Evolutionary conservation across 2,329 filamentous ascomycete genomes (phyloP).

Genomic region (Arthrinium puccinioides): DNA sequence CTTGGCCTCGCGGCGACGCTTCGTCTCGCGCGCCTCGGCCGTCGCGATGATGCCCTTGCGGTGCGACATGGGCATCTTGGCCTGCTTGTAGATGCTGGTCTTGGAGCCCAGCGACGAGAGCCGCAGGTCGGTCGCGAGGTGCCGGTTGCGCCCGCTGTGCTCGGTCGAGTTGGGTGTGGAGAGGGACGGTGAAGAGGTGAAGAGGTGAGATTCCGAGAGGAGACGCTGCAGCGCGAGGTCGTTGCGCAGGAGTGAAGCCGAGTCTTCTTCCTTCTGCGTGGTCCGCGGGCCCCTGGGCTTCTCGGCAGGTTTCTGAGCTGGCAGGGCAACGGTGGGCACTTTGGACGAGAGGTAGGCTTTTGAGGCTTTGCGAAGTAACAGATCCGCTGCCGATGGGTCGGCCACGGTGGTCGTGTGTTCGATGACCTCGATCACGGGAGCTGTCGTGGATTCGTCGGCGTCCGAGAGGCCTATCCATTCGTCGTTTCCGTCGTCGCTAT

Average conservation of each 20-base stretch:
- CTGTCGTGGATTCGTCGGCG: slow-evolving; percentile 5
- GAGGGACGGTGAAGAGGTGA: slow-evolving; percentile 42
- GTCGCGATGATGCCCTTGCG: slow-evolving; percentile 77
- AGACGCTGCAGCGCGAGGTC: slow-evolving; percentile 89
- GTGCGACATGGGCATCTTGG: slow-evolving; percentile 83
- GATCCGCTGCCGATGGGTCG: slow-evolving; percentile 23
- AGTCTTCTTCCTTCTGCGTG: slow-evolving; percentile 44
- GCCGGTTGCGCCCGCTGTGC: slow-evolving; percentile 61
- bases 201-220: slow-evolving; percentile 84
- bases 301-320: slow-evolving; percentile 9
- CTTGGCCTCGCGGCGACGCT: slow-evolving; percentile 67
- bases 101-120: slow-evolving; percentile 77
- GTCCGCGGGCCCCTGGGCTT: slow-evolving; percentile 10
- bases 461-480: slow-evolving; percentile 14
- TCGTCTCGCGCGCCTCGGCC: slow-evolving; percentile 56
- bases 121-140: slow-evolving; percentile 77
- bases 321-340: slow-evolving; percentile 31
- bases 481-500: slow-evolving; percentile 24
- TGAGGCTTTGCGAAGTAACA: slow-evolving; percentile 60
- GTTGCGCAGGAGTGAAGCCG: slow-evolving; percentile 70
- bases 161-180: slow-evolving; percentile 16
- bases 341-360: slow-evolving; percentile 62
- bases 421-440: slow-evolving; percentile 48
- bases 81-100: slow-evolving; percentile 64
- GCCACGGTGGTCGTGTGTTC: slow-evolving; percentile 43